Conservation (phyloP, 2,329 filamentous ascomycete genomes). For the Fusarium metavorans region DNA sequence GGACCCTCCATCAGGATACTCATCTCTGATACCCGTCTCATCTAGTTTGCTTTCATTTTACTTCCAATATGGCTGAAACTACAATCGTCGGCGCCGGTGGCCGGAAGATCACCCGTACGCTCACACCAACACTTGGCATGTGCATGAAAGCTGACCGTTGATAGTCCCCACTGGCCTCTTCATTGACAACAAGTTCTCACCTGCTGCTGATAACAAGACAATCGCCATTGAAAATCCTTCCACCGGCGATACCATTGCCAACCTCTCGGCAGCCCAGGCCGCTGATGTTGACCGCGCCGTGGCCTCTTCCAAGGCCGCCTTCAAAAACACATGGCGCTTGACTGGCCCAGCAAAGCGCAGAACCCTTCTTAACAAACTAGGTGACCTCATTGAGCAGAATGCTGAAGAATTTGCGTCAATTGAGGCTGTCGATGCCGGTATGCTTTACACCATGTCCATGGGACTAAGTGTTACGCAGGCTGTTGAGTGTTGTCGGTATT, state of each 20-base stretch:
- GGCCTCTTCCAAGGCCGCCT: background rate
- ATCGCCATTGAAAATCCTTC: slow-evolving; percentile 6
- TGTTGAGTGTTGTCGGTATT: slow-evolving; percentile 23
- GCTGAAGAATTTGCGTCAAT: slow-evolving; percentile 47
- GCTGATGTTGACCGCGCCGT: slow-evolving; percentile 7
- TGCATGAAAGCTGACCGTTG: background rate
- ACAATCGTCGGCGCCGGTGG: background rate
- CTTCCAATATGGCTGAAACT: background rate
- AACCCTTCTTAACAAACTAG: slow-evolving; percentile 71
- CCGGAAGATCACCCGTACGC: background rate
- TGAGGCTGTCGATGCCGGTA: slow-evolving; percentile 77
- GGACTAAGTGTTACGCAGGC: slow-evolving; percentile 27
- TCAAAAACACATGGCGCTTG: background rate
- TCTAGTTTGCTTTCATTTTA: background rate
- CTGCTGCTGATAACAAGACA: background rate
- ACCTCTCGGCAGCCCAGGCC: background rate
- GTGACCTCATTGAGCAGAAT: slow-evolving; percentile 71
- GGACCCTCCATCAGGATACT: background rate
- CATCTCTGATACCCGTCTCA: background rate
- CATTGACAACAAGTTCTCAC: slow-evolving; percentile 7
- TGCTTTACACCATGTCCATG: slow-evolving; percentile 32
- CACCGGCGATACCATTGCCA: background rate
- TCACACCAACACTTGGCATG: background rate
- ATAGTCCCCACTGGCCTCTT: slow-evolving; percentile 4
- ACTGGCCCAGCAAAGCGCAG: background rate